Evolutionary conservation across 305 asterid species (phyloP).

Genomic region (Lippia alba): DNA sequence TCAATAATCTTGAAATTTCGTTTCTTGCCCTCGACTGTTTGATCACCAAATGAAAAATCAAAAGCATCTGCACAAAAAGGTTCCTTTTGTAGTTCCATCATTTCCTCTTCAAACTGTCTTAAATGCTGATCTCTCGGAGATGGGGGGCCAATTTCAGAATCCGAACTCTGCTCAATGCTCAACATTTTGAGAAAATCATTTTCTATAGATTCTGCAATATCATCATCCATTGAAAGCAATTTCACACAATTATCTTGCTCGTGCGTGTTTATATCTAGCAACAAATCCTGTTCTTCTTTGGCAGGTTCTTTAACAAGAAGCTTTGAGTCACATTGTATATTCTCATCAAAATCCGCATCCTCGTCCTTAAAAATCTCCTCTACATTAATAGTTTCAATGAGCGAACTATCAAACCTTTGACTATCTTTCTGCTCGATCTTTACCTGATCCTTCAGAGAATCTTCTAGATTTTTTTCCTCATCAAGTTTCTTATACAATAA

Average conservation of each 20-base stretch:
- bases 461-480: conserved; percentile 50
- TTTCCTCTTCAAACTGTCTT: conserved; percentile 47
- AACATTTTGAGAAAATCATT: conserved; percentile 65
- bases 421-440: conserved; percentile 38
- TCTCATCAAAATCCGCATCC: conserved; percentile 32
- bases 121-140: conserved; percentile 23
- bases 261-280: conserved; percentile 28
- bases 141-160: conserved; percentile 28
- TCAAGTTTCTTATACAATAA: conserved; percentile 50
- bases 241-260: conserved; percentile 43
- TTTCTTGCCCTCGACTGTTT: conserved; percentile 43
- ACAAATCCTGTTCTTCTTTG: conserved; percentile 41
- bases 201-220: conserved; percentile 63
- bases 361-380: conserved; percentile 48
- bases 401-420: conserved; percentile 40
- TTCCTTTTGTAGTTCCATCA: conserved; percentile 32
- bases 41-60: conserved; percentile 49
- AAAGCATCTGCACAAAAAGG: conserved; percentile 46
- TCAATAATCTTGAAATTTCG: conserved; percentile 56
- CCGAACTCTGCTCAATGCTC: conserved; percentile 42
- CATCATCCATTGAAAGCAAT: conserved; percentile 55
- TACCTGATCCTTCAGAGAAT: conserved; percentile 37
- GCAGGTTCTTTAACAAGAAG: conserved; percentile 30
- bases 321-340: conserved; percentile 28
- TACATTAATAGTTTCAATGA: conserved; percentile 46